Conservation (phyloP, 768 basidiomycete genomes). For the Rhizopogon vulgaris region DNA sequence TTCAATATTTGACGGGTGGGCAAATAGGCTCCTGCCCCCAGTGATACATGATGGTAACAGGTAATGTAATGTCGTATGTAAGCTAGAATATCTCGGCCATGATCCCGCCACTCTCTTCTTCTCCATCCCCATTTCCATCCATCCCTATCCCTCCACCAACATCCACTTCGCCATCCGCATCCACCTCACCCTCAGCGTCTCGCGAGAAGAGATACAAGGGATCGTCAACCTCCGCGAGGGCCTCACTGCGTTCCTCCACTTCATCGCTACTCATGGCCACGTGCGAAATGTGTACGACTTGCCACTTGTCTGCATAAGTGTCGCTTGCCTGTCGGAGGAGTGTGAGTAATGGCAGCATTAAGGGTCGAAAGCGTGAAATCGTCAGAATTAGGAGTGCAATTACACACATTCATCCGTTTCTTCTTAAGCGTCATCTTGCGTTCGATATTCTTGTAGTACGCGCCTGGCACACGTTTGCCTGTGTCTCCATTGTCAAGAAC, state of each 20-base stretch:
- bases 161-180: slow-evolving; percentile 56
- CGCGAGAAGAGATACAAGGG: slow-evolving; percentile 46
- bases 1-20: too few species aligned
- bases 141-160: slow-evolving; percentile 29
- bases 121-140: slow-evolving; percentile 47
- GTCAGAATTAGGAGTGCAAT: neutral
- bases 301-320: slow-evolving; percentile 76
- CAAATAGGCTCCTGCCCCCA: too few species aligned
- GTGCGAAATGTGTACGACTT: slow-evolving; percentile 69
- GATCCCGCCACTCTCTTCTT: slow-evolving; percentile 11
- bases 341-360: neutral
- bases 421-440: slow-evolving; percentile 85
- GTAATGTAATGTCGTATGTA: too few species aligned
- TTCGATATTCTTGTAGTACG: slow-evolving; percentile 85
- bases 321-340: slow-evolving; percentile 48
- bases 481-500: slow-evolving; percentile 60
- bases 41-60: too few species aligned
- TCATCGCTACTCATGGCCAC: slow-evolving; percentile 68
- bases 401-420: slow-evolving; percentile 69
- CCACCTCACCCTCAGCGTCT: slow-evolving; percentile 49
- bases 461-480: slow-evolving; percentile 51
- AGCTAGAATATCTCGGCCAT: slow-evolving; percentile 28
- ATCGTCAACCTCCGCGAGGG: slow-evolving; percentile 71
- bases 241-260: slow-evolving; percentile 71
- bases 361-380: neutral